Conservation (phyloP, 169 alveolate genomes). For the Plasmodium berghei region DNA sequence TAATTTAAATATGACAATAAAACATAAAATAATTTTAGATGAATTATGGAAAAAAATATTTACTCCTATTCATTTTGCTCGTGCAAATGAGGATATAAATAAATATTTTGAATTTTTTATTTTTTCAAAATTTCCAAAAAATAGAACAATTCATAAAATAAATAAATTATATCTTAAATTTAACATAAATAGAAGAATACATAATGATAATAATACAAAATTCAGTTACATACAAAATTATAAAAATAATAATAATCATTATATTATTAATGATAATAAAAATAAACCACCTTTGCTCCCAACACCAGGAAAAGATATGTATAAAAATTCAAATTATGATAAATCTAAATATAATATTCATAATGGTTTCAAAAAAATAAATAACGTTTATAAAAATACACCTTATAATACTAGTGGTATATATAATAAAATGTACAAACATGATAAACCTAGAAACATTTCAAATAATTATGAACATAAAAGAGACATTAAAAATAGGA, state of each 20-base stretch:
- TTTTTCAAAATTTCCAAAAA: not conserved
- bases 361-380: constrained; percentile 6
- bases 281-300: constrained; percentile 37
- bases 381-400: constrained; percentile 12
- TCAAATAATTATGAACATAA: constrained; percentile 19
- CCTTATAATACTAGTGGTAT: not conserved
- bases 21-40: constrained; percentile 6
- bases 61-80: constrained; percentile 46
- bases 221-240: not conserved
- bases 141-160: not conserved
- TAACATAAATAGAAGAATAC: not conserved
- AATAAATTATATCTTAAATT: constrained; percentile 24
- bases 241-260: not conserved
- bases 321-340: not conserved
- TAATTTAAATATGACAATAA: constrained; percentile 15
- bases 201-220: constrained; percentile 6
- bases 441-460: constrained; percentile 13
- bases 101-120: constrained; percentile 44
- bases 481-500: constrained; percentile 26
- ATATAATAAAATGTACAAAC: constrained; percentile 12
- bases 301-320: constrained; percentile 6
- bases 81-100: constrained; percentile 27
- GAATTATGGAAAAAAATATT: constrained; percentile 39
- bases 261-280: not conserved
- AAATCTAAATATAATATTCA: not conserved